These are phyloP conservation scores for Zoysia japonica DNA, from an alignment of 176 grass and related monocot species.

Conservation along the genomic window DNA sequence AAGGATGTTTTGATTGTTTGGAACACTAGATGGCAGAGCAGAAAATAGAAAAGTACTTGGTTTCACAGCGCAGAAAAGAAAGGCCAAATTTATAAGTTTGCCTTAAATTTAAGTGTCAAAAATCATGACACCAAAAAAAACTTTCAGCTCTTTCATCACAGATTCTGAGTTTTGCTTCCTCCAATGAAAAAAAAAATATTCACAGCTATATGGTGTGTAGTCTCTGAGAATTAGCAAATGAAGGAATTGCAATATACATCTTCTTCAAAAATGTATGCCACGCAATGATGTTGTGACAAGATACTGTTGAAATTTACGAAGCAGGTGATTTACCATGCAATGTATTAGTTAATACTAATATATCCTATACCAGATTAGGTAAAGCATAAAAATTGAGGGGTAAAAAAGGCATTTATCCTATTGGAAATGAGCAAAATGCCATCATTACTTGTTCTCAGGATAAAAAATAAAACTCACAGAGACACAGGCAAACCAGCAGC, in stretches of 20 bases:
- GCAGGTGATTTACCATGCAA: not conserved
- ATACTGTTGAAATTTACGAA: not conserved
- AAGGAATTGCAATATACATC: not conserved
- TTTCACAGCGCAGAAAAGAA: not conserved
- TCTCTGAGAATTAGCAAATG: not conserved
- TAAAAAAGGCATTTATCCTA: not conserved
- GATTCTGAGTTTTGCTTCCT: not conserved
- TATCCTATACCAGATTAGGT: slow-evolving; percentile 11
- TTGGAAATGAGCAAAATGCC: not conserved
- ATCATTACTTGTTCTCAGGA: slow-evolving; percentile 24
- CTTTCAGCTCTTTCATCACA: not conserved
- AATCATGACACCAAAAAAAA: slow-evolving; percentile 19
- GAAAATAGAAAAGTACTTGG: slow-evolving; percentile 5
- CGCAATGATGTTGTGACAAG: not conserved
- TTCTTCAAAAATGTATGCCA: not conserved
- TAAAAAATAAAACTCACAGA: slow-evolving; percentile 56
- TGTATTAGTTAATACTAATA: not conserved
- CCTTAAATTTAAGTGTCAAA: not conserved
- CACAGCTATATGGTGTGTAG: not conserved
- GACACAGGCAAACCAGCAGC: slow-evolving; percentile 76
- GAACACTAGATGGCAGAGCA: not conserved
- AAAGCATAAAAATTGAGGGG: not conserved
- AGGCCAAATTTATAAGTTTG: slow-evolving; percentile 14
- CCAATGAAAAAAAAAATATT: not conserved
- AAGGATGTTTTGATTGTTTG: not conserved